Conservation (phyloP, 257 asterid species). For the Verbena officinalis region DNA sequence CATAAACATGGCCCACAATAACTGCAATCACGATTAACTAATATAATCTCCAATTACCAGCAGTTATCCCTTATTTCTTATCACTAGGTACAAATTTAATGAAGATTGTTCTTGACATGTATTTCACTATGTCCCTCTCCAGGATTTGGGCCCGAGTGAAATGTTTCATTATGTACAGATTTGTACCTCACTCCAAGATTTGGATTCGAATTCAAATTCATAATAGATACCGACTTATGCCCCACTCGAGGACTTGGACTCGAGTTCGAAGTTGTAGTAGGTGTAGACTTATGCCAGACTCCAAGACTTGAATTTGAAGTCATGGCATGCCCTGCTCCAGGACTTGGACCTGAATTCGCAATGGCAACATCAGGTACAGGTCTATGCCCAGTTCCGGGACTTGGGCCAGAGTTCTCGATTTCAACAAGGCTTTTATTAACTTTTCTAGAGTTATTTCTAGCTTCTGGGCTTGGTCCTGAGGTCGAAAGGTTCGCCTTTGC, state of each 20-base stretch:
- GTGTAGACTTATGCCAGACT: not conserved
- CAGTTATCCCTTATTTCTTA: not conserved
- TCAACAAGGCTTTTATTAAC: not conserved
- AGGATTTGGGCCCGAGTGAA: constrained; percentile 54
- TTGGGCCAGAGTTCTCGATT: not conserved
- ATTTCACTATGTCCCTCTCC: constrained; percentile 39
- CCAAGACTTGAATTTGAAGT: not conserved
- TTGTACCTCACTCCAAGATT: not conserved
- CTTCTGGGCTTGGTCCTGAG: constrained; percentile 34
- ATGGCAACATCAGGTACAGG: too few relatives aligned
- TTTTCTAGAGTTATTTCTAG: constrained; percentile 17
- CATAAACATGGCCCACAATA: not conserved
- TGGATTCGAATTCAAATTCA: not conserved
- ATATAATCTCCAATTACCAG: not conserved
- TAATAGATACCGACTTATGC: not conserved
- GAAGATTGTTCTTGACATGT: too few relatives aligned
- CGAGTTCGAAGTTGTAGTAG: not conserved
- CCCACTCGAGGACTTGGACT: constrained; percentile 31
- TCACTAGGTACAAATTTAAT: not conserved
- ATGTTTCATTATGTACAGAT: too few relatives aligned
- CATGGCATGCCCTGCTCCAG: not conserved
- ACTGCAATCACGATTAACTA: not conserved
- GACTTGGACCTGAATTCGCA: too few relatives aligned
- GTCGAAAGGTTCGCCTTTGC: not conserved
- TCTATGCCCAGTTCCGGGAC: not conserved